Base-by-base conservation (phyloP, 495 filamentous ascomycete species). In the Neurospora pannonica region DNA sequence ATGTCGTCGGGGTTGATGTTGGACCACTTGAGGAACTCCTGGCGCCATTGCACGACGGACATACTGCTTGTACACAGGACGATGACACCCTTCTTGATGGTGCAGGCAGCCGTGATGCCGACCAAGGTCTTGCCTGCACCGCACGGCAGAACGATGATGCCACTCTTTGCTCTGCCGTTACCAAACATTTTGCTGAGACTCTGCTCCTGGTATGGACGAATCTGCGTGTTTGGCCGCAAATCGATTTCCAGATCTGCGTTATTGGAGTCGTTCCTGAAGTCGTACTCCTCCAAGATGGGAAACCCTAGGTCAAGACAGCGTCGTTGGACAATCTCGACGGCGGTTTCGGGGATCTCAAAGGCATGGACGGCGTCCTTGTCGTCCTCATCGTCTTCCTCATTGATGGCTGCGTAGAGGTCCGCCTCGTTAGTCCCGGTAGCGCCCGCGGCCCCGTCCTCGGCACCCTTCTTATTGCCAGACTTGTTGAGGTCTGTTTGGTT, bases 141-240 rank as follows among this genome's bases (percentile, higher is more conserved):
- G 82, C 97, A 99, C 71, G 96, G 96, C 76, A 99, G 81, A 62
- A 99, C 96, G 74, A 99, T 98, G 76, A 99, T 97, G 76, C 97
- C 96, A 83, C 93, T 97, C 83, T 97, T 96, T 28, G 96, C 94
- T 80, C 96, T 89, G 72, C 94, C 95, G 79, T 99, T 99, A 78
- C 96, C 94, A 78, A 99, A 99, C 97, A 99, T 98, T 82, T 99
- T 98, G 83, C 92, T 94, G 38, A 99, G 86, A 76, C 93, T 95
- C 84, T 97, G 95, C 83, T 99, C 96, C 82, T 99, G 97, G 78
- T 98, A 98, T 76, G 89, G 90, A 79, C 94, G 91, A 78, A 97
- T 97, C 78, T 92, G 90, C 0, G 93, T 93, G 78, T 89, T 90
- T 3, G 94, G 94, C 78, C 90, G 91, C 67, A 97, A 85, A 81